Base-by-base conservation (phyloP, 2,329 filamentous ascomycete species). In the Cytospora leucostoma region DNA sequence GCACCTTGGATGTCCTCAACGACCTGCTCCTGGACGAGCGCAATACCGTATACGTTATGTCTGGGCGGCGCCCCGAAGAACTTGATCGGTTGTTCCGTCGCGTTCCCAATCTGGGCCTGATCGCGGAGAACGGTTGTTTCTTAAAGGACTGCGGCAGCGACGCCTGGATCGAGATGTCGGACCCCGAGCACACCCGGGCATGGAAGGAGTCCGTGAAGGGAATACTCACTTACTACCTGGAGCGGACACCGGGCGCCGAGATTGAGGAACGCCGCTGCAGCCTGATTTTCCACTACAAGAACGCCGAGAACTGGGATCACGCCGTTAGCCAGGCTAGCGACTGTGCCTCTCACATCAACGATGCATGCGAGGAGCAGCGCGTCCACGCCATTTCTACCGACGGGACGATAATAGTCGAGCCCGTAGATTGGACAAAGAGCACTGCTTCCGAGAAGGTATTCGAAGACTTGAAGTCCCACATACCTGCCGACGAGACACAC, bases 81-180 rank as follows among this genome's bases (percentile, higher is more conserved):
- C 87, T 97, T 38, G 92, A 97, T 69, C 86, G 89, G 5, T 82
- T 96, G 1, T 97, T 98, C 81, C 88, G 88, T 59, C 86, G 90
- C 32, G 89, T 97, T 1, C 90, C 91, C 6, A 89, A 90, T 65
- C 79, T 97, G 3, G 95, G 95, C 3, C 81, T 98, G 5, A 96
- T 98, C 67, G 94, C 94, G 0, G 94, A 98, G 77, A 97, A 97
- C 68, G 94, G 94, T 2, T 96, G 92, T 74, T 98, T 96, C 76
- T 79, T 97, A 63, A 91, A 90, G 69, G 85, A 91, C 67, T 86
- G 85, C 53, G 84, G 87, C 21, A 82, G 80, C 17, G 83, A 85
- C 32, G 82, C 84, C 40, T 98, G 95, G 95, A 85, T 84, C 2
- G 87, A 89, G 66, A 89, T 96, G 76, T 88, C 89, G 2, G 88